Percentiles rank a stretch among this genome's conserved stretches.
Conservation (phyloP, 2,329 filamentous ascomycete species). For the Scedosporium minutisporum region DNA sequence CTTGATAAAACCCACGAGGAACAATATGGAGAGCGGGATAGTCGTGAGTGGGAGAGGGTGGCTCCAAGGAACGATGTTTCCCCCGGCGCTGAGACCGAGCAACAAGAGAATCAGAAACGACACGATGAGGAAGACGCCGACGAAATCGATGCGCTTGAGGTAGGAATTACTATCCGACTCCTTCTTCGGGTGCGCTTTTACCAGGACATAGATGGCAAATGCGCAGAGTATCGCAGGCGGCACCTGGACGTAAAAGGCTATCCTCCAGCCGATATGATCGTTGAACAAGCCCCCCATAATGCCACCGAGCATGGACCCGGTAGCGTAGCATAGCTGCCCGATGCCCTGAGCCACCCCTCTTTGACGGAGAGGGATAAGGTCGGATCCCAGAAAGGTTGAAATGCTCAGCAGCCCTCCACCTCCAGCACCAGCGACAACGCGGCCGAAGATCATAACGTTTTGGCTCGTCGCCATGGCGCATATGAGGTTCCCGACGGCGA, state of each 20-base stretch:
- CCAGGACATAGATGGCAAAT: conserved; percentile 54
- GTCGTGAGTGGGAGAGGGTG: conserved; percentile 67
- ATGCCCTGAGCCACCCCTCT: conserved; percentile 75
- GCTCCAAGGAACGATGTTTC: conserved; percentile 74
- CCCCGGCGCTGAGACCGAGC: conserved; percentile 70
- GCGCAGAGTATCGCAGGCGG: conserved; percentile 65
- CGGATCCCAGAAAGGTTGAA: conserved; percentile 57
- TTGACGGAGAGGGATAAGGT: conserved; percentile 63
- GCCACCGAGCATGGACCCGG: conserved; percentile 71
- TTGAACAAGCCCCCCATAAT: conserved; percentile 74
- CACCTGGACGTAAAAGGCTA: conserved; percentile 35
- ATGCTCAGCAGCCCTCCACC: conserved; percentile 73
- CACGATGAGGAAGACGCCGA: conserved; percentile 59
- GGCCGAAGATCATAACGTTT: conserved; percentile 63
- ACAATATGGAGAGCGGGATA: conserved; percentile 55
- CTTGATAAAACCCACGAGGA: conserved; percentile 56
- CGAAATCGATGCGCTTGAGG: conserved; percentile 70
- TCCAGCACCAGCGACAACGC: conserved; percentile 72
- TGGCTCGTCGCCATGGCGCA: conserved; percentile 24
- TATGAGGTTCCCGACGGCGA: no score
- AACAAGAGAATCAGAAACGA: conserved; percentile 62
- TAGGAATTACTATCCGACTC: conserved; percentile 57
- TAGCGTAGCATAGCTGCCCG: conserved; percentile 72
- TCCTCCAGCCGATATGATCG: conserved; percentile 43
- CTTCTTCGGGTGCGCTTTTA: conserved; percentile 68